Percentiles rank a stretch among this genome's conserved stretches.
Evolutionary conservation across 2,329 filamentous ascomycete species (phyloP).

Genomic region (Colletotrichum sp.): DNA sequence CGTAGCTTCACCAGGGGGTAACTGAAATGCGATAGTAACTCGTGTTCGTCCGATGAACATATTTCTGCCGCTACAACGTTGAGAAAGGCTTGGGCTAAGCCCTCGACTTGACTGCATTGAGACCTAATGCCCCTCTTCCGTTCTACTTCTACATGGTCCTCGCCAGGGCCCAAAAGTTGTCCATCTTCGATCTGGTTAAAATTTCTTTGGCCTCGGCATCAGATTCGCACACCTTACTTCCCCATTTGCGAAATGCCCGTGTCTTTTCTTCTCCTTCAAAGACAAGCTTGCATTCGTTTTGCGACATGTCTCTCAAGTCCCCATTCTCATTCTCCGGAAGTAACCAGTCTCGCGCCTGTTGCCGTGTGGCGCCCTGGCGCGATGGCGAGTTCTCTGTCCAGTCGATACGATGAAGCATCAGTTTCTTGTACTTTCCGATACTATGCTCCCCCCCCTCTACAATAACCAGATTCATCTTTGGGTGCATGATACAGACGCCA

Average conservation of each 20-base stretch:
- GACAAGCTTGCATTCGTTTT: conserved; percentile 82
- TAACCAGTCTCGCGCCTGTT: conserved; percentile 76
- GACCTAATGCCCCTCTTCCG: neutral
- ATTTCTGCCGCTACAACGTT: neutral
- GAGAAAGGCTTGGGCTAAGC: neutral
- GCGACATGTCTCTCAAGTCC: conserved; percentile 78
- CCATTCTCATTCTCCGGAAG: conserved; percentile 80
- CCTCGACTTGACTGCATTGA: neutral
- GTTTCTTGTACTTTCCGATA: conserved; percentile 84
- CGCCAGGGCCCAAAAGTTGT: conserved; percentile 92
- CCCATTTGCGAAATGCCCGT: conserved; percentile 85
- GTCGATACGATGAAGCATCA: conserved; percentile 92
- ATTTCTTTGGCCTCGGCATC: conserved; percentile 87
- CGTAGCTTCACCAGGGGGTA: neutral
- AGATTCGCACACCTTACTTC: conserved; percentile 89
- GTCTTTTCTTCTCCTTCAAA: conserved; percentile 91
- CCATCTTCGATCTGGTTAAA: conserved; percentile 83
- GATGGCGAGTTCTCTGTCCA: conserved; percentile 90
- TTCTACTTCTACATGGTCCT: conserved; percentile 57
- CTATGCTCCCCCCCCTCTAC: conserved; percentile 90
- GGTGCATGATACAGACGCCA: conserved; percentile 90
- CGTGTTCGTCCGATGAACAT: neutral
- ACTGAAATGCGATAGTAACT: neutral
- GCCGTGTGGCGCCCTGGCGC: conserved; percentile 63
- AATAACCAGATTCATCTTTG: conserved; percentile 85